Evolutionary conservation across 2,329 filamentous ascomycete genomes (phyloP).

Genomic region (Colletotrichum sp.): DNA sequence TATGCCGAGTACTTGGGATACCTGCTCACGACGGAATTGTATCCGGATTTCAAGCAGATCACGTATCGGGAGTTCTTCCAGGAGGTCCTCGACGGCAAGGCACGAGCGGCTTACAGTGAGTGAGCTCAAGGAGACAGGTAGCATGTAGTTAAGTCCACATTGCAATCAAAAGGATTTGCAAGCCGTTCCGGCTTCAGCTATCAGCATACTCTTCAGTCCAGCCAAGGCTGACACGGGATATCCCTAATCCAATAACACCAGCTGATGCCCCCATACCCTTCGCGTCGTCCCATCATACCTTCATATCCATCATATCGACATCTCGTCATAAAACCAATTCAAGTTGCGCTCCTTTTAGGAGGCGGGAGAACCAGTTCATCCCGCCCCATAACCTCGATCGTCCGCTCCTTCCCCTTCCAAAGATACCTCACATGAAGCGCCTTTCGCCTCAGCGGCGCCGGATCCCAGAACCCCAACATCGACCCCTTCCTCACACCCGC

Average conservation of each 20-base stretch:
- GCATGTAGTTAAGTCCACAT: background rate
- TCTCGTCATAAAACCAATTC: background rate
- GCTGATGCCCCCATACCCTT: background rate
- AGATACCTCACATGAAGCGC: conserved; percentile 50
- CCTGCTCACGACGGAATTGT: conserved; percentile 55
- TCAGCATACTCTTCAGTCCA: background rate
- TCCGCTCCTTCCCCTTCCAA: conserved; percentile 39
- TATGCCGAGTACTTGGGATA: conserved; percentile 61
- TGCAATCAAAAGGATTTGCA: background rate
- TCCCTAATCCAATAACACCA: background rate
- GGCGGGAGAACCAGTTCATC: conserved; percentile 34
- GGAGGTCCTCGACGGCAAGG: background rate
- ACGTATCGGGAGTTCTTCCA: background rate
- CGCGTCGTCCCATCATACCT: background rate
- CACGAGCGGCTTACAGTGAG: background rate
- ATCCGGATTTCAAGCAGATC: conserved; percentile 43
- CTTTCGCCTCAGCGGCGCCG: conserved; percentile 48
- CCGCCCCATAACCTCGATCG: conserved; percentile 39
- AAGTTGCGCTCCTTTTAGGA: background rate
- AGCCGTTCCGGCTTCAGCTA: background rate
- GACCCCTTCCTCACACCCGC: conserved; percentile 46
- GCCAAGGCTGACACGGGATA: background rate
- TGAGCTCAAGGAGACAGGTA: background rate
- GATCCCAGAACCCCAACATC: conserved; percentile 58
- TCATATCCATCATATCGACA: background rate